phyloP scores from a whole-genome alignment of 2,329 filamentous ascomycete genomes.

The Sarocladium kiliense region DNA sequence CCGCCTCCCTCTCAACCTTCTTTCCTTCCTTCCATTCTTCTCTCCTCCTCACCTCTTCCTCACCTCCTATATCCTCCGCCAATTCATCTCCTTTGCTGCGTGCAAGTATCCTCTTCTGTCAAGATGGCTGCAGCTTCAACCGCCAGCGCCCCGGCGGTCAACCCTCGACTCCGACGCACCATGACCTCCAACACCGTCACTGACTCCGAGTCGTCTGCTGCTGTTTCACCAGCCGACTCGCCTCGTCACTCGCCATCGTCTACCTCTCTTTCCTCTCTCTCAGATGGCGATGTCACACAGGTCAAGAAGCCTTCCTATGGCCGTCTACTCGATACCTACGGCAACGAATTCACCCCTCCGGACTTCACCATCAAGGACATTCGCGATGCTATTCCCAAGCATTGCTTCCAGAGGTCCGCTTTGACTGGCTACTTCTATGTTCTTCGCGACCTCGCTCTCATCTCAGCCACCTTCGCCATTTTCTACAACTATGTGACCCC shows the following conservation, averaged over 20 bases:
- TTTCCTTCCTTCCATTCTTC: constrained; percentile 2
- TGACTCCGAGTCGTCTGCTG: constrained; percentile 50
- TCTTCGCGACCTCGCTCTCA: constrained; percentile 67
- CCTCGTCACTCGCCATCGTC: constrained; percentile 66
- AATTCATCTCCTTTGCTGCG: constrained; percentile 1
- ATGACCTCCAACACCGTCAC: constrained; percentile 42
- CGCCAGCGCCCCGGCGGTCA: constrained; percentile 33
- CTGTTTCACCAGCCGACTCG: constrained; percentile 54
- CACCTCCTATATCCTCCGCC: constrained; percentile 7
- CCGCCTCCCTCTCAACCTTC: no score
- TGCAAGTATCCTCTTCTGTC: constrained; percentile 3
- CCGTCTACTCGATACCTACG: constrained; percentile 83
- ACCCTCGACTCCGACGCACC: constrained; percentile 43
- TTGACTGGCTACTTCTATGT: constrained; percentile 75
- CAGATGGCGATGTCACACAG: constrained; percentile 52
- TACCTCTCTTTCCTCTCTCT: constrained; percentile 88
- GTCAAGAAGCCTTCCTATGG: constrained; percentile 41
- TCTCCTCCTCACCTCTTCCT: constrained; percentile 11
- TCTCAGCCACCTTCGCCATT: constrained; percentile 75
- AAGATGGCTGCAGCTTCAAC: constrained; percentile 43
- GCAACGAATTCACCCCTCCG: constrained; percentile 88
- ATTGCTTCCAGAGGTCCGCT: constrained; percentile 89
- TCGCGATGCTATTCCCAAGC: constrained; percentile 91
- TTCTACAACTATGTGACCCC: constrained; percentile 89
- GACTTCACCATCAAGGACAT: constrained; percentile 98